These are phyloP conservation scores for Alternaria rosae DNA, from an alignment of 2,329 filamentous ascomycete species.

Conservation along the genomic window DNA sequence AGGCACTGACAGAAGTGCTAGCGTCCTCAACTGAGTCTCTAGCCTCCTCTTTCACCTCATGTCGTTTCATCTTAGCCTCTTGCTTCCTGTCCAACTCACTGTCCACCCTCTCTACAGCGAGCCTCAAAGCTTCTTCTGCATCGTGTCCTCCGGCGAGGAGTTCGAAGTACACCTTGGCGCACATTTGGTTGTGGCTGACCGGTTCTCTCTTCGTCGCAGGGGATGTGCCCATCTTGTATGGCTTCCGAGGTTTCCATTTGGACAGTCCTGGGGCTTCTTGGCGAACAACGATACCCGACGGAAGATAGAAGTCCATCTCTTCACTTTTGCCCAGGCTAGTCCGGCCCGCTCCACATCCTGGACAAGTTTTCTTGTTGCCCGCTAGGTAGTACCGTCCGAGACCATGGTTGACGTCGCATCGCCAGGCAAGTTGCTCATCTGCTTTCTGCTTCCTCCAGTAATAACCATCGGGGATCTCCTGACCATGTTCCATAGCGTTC, in stretches of 20 bases:
- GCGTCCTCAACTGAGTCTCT: background rate
- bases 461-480: conserved; percentile 25
- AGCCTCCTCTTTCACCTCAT: background rate
- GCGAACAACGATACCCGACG: conserved; percentile 19
- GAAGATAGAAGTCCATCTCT: conserved; percentile 40
- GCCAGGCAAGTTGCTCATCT: conserved; percentile 31
- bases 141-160: conserved; percentile 16
- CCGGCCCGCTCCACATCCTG: conserved; percentile 30
- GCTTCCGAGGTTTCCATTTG: conserved; percentile 26
- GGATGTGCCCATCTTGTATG: conserved; percentile 20
- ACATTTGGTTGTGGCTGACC: conserved; percentile 32
- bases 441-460: conserved; percentile 20
- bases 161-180: conserved; percentile 27
- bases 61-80: conserved; percentile 1
- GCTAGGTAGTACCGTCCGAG: conserved; percentile 42
- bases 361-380: conserved; percentile 32
- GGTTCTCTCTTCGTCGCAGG: background rate
- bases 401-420: conserved; percentile 38
- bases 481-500: conserved; percentile 35
- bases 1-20: background rate
- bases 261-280: conserved; percentile 25
- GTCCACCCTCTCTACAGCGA: conserved; percentile 27
- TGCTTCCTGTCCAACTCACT: conserved; percentile 23
- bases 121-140: conserved; percentile 20
- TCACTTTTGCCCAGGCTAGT: conserved; percentile 14